Evolutionary conservation across 2,329 filamentous ascomycete genomes (phyloP), one percentile per base, ranked within the genome.

Genomic region (Paecilomyces sp.): DNA sequence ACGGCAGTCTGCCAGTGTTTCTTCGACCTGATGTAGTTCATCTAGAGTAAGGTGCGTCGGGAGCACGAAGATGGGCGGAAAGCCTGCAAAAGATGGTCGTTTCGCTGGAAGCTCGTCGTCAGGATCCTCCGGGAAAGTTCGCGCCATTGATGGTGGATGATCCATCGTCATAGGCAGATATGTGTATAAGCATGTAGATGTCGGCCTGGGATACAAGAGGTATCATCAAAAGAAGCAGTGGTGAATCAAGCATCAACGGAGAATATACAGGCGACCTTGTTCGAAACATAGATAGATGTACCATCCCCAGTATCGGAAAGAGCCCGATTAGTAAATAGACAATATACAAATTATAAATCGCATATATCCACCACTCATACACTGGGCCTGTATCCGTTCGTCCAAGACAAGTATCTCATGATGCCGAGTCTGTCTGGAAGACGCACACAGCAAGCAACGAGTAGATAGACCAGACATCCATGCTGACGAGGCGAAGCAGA

Each of bases 11-110:
- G 82, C 78, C 9, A 95, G 83, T 24, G 81, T 81, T 28, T 86
- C 82, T 70, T 92, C 88, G 13, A 91, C 71, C 33, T 81, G 74
- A 56, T 87, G 83, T 9, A 90, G 77, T 63, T 88, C 83, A 6
- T 87, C 81, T 0, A 83, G 74, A 1, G 81, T 76, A 30, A 96
- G 79, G 69, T 91, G 89, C 3, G 88, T 85, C 0, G 86, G 77
- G 0, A 96, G 81, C 13, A 97, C 79, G 66, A 87, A 94, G 25
- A 94, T 87, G 3, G 84, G 79, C 11, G 90, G 90, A 62, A 62
- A 75, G 0, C 71, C 64, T 67, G 73, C 57, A 72, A 81, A 68
- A 55, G 24, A 31, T 6, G 51, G 51, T 24, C 24, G 11, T 13
- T 25, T 25, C 15, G 3, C 28, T 9, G 51, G 51, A 28, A 25